Base-by-base conservation (phyloP, 2,329 filamentous ascomycete genomes). In the Xylaria sp. region DNA sequence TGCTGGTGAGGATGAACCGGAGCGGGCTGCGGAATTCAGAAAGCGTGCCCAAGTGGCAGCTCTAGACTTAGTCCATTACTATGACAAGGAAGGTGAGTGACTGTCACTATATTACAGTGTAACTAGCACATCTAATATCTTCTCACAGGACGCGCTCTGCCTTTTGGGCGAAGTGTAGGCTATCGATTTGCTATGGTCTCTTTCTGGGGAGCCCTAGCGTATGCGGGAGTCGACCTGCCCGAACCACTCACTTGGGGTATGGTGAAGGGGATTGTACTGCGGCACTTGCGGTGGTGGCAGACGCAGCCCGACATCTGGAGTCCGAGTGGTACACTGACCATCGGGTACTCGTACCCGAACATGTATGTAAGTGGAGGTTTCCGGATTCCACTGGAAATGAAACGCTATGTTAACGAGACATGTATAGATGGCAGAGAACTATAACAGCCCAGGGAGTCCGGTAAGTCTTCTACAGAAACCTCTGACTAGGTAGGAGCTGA, bases 111-210 rank as follows among this genome's bases (percentile, higher is more conserved):
- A 7, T 3, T 7, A 45, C 17, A 9, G 6, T 7, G 34, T n/a
- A 27, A 24, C 36, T 11, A 34, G 4, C 45, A 36, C 7, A 17
- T 55, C 64, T 69, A 36, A 71, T 45, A 2, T 12, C n/a, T 58
- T 34, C 30, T 21, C 48, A 56, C 77, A 83, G 77, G 89, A 4
- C 85, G 91, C 27, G 86, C 90, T 1, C 92, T 93, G 60, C 92
- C 92, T 0, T 95, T 93, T 72, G 92, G 92, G 3, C 87, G 92
- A 56, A 93, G 90, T 61, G 86, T 94, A 58, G 92, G 91, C 6
- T 95, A 95, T 78, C 88, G 92, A n/a, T 94, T 93, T 78, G 92
- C 91, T 57, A 94, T 94, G 89, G 89, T 91, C n/a, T 91, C 89
- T 0, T 94, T 94, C 81, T 94, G 92, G 92, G 90, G 91, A 12